Evolutionary conservation across 257 asterid genomes (phyloP).

Genomic region (Avicennia marina): DNA sequence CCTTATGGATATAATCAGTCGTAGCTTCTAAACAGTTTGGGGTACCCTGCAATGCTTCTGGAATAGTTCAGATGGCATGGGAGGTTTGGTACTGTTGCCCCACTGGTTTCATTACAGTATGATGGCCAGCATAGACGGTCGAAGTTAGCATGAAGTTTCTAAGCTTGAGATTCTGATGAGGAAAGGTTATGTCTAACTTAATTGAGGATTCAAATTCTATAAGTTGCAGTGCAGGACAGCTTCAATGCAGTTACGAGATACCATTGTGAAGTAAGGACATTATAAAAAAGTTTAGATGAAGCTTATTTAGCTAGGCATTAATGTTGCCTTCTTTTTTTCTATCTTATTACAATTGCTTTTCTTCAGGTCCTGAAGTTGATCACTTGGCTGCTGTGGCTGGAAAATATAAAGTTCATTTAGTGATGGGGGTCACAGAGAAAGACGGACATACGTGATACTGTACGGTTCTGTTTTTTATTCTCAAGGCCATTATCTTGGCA

Average conservation of each 20-base stretch:
- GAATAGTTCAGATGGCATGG: too few relatives aligned
- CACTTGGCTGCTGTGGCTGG: slow-evolving; percentile 96
- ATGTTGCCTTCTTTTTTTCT: neutral
- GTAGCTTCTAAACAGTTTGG: neutral
- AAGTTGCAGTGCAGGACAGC: too few relatives aligned
- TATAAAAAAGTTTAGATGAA: too few relatives aligned
- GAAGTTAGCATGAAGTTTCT: too few relatives aligned
- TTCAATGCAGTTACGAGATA: too few relatives aligned
- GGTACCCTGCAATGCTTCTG: neutral
- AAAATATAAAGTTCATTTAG: slow-evolving; percentile 78
- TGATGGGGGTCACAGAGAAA: slow-evolving; percentile 88
- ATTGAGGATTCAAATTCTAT: too few relatives aligned
- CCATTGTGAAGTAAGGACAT: too few relatives aligned
- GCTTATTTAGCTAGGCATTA: neutral
- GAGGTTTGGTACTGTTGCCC: too few relatives aligned
- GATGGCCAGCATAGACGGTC: too few relatives aligned
- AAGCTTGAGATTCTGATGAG: too few relatives aligned
- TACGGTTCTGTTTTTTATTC: slow-evolving; percentile 74
- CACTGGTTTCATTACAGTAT: too few relatives aligned
- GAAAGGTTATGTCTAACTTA: too few relatives aligned
- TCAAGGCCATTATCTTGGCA: slow-evolving; percentile 82
- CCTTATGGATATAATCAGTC: neutral
- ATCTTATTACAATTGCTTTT: neutral
- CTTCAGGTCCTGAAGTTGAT: slow-evolving; percentile 87
- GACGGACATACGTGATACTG: slow-evolving; percentile 92